A percentile compares a stretch with the other conserved stretches of the same genome.
These are phyloP conservation scores for Linderina pennispora DNA, from an alignment of 192 early-diverging fungal genomes.

Conservation along the genomic window DNA sequence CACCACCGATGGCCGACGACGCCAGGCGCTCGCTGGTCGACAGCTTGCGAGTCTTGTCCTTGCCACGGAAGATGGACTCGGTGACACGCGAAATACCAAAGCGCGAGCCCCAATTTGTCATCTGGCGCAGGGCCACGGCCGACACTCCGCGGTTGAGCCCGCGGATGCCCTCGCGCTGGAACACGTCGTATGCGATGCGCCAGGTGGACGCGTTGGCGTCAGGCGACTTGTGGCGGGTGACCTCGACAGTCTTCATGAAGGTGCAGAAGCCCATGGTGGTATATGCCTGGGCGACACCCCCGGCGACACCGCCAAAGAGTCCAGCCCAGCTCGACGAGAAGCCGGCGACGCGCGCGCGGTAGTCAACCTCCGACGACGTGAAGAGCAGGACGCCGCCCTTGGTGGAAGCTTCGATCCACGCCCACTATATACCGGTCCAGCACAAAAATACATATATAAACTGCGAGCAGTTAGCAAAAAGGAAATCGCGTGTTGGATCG, in stretches of 20 bases:
- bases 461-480: no score
- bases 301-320: conserved; percentile 89
- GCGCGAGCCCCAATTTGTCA: conserved; percentile 99
- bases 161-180: conserved; percentile 84
- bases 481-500: no score
- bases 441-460: no score
- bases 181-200: conserved; percentile 84
- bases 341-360: conserved; percentile 40
- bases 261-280: conserved; percentile 99
- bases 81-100: conserved; percentile 77
- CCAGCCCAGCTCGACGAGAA: conserved; percentile 58
- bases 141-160: conserved; percentile 99
- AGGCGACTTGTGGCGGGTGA: conserved; percentile 87
- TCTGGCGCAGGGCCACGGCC: conserved; percentile 95
- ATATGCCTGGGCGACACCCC: conserved; percentile 93
- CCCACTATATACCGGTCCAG: conserved; percentile 35
- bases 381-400: conserved; percentile 78
- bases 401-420: conserved; percentile 76
- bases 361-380: conserved; percentile 68
- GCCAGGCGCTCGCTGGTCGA: conserved; percentile 35
- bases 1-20: conserved; percentile 84
- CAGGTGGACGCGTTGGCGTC: conserved; percentile 67
- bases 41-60: conserved; percentile 61
- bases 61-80: conserved; percentile 51
- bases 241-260: conserved; percentile 99